Conservation (phyloP, 371 early-diverging fungal genomes). For the Mucor lusitanicus region DNA sequence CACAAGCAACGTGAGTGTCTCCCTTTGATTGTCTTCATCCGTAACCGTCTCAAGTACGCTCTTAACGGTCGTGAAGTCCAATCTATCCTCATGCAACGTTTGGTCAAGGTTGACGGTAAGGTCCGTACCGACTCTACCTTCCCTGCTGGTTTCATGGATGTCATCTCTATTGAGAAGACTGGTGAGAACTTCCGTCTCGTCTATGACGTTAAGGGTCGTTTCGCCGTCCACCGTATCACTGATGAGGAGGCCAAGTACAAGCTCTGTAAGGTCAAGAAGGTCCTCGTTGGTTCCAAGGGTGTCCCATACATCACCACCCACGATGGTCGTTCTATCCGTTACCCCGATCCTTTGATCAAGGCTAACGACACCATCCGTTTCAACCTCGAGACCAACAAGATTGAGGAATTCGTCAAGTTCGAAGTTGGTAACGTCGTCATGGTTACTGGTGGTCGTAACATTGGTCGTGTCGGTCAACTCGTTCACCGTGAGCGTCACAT, state of each 20-base stretch:
- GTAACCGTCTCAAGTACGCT: constrained; percentile 99
- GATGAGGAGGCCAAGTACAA: constrained; percentile 99
- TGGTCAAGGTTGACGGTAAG: constrained; percentile 99
- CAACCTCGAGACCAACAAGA: constrained; percentile 93
- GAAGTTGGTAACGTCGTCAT: constrained; percentile 95
- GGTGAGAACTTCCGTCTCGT: constrained; percentile 99
- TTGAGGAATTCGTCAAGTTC: constrained; percentile 94
- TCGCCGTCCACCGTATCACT: constrained; percentile 99
- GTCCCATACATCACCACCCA: constrained; percentile 98
- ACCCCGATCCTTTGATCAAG: constrained; percentile 99
- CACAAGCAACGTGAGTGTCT: constrained; percentile 99
- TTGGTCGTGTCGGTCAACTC: constrained; percentile 99
- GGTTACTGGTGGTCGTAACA: constrained; percentile 99
- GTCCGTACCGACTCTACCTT: constrained; percentile 98
- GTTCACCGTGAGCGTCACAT: constrained; percentile 96
- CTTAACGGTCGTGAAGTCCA: constrained; percentile 97
- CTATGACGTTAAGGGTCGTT: constrained; percentile 99
- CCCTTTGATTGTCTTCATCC: constrained; percentile 97
- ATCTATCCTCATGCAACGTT: constrained; percentile 97
- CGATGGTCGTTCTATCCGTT: constrained; percentile 99
- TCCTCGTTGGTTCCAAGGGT: constrained; percentile 92
- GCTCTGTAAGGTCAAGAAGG: constrained; percentile 97
- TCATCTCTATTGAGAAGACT: constrained; percentile 98
- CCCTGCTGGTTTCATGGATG: constrained; percentile 99
- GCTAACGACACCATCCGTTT: constrained; percentile 99